Evolutionary conservation across 2,329 filamentous ascomycete species (phyloP), one percentile per base, ranked within the genome.

Genomic region (Fusarium sp.): DNA sequence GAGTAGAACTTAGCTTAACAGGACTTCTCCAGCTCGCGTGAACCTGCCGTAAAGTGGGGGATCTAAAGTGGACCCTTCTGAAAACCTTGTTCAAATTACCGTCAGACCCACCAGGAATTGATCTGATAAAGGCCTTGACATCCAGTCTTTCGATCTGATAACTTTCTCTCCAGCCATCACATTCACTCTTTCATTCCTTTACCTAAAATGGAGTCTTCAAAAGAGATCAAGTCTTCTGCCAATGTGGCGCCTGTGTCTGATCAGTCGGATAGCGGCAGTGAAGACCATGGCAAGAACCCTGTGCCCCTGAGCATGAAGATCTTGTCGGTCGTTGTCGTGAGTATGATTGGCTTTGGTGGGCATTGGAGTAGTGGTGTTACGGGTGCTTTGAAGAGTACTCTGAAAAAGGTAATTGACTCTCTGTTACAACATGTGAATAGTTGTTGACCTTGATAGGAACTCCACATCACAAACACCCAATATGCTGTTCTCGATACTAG

Each of bases 311-410:
- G 63, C 42, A 74, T 76, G 67, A 77, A 77, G 61, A 69, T 77
- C 48, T 45, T 72, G 0, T 75, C 85, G 0, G 82, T 88, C 4
- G 46, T 86, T 0, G 70, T 86, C 10, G 83, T 86, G 3, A 83
- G 82, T 15, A 74, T 81, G 54, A 87, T 89, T 65, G 85, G 86
- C 2, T 89, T 89, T 67, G 86, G 86, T 0, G 85, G 85, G 0
- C 82, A 84, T 21, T 89, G 86, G 86, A 88, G 85, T 64, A 80
- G 80, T n/a, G 85, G 86, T 3, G 84, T 89, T 2, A 88, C 85
- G 0, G 83, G 84, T 11, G 86, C 87, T 2, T 84, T 89, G 81
- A 89, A 89, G 71, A 85, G 79, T 19, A 88, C 86, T 0, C 73
- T 89, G 24, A 89, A 89, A 65, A 88, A 88, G 80, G 75, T 63